Percentiles rank a stretch among this genome's conserved stretches.
Evolutionary conservation across 2,329 filamentous ascomycete species (phyloP).

Genomic region (Fusarium sp.): DNA sequence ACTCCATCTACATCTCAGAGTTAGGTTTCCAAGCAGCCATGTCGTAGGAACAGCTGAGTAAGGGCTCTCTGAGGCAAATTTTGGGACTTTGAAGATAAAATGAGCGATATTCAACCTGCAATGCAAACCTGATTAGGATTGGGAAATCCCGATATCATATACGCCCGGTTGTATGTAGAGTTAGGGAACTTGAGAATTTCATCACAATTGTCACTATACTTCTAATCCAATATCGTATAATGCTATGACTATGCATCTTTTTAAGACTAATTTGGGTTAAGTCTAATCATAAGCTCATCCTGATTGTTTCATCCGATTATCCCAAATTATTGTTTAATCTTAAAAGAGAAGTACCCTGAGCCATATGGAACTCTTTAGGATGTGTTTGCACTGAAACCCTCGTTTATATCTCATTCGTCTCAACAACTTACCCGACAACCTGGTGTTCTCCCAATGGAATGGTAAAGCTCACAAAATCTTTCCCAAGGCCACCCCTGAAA

Average conservation of each 20-base stretch:
- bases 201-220: not conserved
- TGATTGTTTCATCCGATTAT: not conserved
- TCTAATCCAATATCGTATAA: not conserved
- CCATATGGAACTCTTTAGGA: not conserved
- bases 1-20: too few relatives aligned
- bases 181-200: too few relatives aligned
- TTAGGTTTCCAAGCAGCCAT: not conserved
- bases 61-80: not conserved
- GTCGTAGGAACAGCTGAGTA: not conserved
- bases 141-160: too few relatives aligned
- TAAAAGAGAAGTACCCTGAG: not conserved
- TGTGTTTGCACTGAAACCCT: not conserved
- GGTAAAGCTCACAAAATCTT: not conserved
- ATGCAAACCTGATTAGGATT: too few relatives aligned
- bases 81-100: too few relatives aligned
- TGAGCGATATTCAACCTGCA: too few relatives aligned
- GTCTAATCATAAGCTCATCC: not conserved
- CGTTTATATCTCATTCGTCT: not conserved
- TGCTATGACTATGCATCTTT: not conserved
- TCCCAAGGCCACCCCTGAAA: not conserved
- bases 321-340: not conserved
- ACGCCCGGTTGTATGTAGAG: too few relatives aligned
- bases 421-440: not conserved
- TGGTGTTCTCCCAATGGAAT: not conserved
- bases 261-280: not conserved